Percentiles rank a stretch among this genome's conserved stretches.
Evolutionary conservation across 2,329 filamentous ascomycete genomes (phyloP).

Genomic region (Aureobasidium pullulans): DNA sequence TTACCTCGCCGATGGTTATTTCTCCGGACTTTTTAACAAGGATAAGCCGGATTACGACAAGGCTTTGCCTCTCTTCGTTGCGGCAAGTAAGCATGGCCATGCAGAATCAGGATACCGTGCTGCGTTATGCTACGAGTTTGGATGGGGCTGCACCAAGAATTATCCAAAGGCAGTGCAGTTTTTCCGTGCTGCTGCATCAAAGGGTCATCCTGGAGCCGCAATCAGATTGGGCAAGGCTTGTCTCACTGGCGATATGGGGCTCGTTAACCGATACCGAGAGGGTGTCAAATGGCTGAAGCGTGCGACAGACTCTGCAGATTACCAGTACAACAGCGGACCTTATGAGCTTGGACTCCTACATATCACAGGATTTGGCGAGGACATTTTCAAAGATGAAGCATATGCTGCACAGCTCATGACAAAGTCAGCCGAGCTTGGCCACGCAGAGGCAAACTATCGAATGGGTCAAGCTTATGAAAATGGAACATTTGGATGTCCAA

Average conservation of each 20-base stretch:
- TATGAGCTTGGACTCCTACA: conserved; percentile 86
- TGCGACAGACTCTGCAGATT: conserved; percentile 79
- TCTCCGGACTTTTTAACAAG: conserved; percentile 91
- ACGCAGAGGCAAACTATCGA: conserved; percentile 75
- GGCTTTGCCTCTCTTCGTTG: conserved; percentile 85
- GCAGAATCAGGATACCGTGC: conserved; percentile 92
- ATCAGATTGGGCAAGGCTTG: conserved; percentile 86
- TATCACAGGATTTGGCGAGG: conserved; percentile 87
- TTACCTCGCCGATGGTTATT: conserved; percentile 89
- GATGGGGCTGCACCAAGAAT: conserved; percentile 89
- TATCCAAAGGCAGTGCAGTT: conserved; percentile 90
- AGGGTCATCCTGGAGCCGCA: conserved; percentile 92
- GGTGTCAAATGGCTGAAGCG: conserved; percentile 96
- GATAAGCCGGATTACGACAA: conserved; percentile 86
- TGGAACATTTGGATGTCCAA: conserved; percentile 76
- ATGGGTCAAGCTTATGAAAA: conserved; percentile 98
- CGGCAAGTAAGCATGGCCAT: conserved; percentile 93
- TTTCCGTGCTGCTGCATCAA: conserved; percentile 80
- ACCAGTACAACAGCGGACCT: conserved; percentile 85
- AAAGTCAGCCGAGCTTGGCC: conserved; percentile 84
- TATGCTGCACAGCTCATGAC: conserved; percentile 94
- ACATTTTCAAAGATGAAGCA: conserved; percentile 81
- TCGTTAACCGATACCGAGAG: conserved; percentile 76
- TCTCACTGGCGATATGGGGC: conserved; percentile 77
- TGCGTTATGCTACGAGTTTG: conserved; percentile 94